phyloP scores from a whole-genome alignment of 345 rosid species.

The Arabidopsis arenosa region DNA sequence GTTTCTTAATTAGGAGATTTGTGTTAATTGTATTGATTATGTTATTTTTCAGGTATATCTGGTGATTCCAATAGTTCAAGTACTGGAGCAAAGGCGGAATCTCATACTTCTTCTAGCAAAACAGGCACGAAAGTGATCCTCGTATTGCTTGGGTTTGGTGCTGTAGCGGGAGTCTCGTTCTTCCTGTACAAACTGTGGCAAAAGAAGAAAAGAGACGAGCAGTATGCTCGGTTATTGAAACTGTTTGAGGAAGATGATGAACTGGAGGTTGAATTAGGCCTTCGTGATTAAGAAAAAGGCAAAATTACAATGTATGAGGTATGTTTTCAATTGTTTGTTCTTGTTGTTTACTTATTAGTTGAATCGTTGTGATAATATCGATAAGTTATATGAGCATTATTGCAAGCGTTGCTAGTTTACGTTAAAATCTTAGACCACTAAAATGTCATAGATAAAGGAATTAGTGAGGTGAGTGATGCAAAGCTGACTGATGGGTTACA shows the following conservation, averaged over 20 bases:
- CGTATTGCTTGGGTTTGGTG: constrained; percentile 54
- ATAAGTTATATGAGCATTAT: neutral
- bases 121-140: constrained; percentile 56
- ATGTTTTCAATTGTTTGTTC: constrained; percentile 8
- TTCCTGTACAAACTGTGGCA: constrained; percentile 82
- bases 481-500: neutral
- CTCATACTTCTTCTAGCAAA: constrained; percentile 48
- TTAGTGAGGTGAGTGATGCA: neutral
- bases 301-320: constrained; percentile 30
- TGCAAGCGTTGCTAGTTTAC: neutral
- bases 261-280: constrained; percentile 94
- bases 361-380: neutral
- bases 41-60: constrained; percentile 52
- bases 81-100: constrained; percentile 42
- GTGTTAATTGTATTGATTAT: neutral
- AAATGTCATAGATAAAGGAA: neutral
- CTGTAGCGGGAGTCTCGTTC: constrained; percentile 55
- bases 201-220: constrained; percentile 94
- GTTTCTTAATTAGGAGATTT: neutral
- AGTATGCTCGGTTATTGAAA: constrained; percentile 88
- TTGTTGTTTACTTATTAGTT: neutral
- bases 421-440: neutral
- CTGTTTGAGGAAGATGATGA: constrained; percentile 97
- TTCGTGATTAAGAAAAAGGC: constrained; percentile 58
- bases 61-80: constrained; percentile 53